phyloP scores from a whole-genome alignment of 2,329 filamentous ascomycete genomes.

The Microcyclospora tardicrescens region DNA sequence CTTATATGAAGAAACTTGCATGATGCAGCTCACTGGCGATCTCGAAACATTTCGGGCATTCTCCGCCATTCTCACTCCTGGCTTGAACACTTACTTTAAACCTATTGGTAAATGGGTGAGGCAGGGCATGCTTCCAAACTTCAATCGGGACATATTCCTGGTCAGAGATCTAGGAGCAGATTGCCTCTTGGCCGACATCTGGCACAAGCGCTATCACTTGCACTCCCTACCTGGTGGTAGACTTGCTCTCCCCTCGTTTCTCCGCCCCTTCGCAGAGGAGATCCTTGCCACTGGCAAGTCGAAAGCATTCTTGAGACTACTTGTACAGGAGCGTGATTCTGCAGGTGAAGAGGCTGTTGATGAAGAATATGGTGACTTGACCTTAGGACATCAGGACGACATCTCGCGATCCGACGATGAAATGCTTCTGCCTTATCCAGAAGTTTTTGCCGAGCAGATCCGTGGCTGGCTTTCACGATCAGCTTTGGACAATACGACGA shows the following conservation, averaged over 20 bases:
- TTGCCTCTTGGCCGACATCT: conserved; percentile 52
- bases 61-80: conserved; percentile 61
- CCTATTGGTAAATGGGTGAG: conserved; percentile 79
- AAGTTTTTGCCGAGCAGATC: conserved; percentile 60
- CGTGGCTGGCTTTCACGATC: conserved; percentile 65
- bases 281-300: conserved; percentile 86
- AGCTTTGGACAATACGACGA: conserved; percentile 54
- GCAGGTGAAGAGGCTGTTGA: neutral
- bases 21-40: conserved; percentile 58
- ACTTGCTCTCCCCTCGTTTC: conserved; percentile 60
- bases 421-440: conserved; percentile 47
- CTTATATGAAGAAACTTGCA: conserved; percentile 57
- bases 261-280: conserved; percentile 53
- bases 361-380: neutral
- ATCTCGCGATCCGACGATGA: conserved; percentile 2
- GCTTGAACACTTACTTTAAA: conserved; percentile 67
- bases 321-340: conserved; percentile 38
- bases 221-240: conserved; percentile 46
- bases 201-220: conserved; percentile 63
- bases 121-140: conserved; percentile 49
- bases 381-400: conserved; percentile 3
- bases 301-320: conserved; percentile 64
- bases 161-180: conserved; percentile 45
- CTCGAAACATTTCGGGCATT: conserved; percentile 48
- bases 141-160: conserved; percentile 59